These are phyloP conservation scores for Alternaria viburni DNA, from an alignment of 2,329 filamentous ascomycete species.

Conservation along the genomic window DNA sequence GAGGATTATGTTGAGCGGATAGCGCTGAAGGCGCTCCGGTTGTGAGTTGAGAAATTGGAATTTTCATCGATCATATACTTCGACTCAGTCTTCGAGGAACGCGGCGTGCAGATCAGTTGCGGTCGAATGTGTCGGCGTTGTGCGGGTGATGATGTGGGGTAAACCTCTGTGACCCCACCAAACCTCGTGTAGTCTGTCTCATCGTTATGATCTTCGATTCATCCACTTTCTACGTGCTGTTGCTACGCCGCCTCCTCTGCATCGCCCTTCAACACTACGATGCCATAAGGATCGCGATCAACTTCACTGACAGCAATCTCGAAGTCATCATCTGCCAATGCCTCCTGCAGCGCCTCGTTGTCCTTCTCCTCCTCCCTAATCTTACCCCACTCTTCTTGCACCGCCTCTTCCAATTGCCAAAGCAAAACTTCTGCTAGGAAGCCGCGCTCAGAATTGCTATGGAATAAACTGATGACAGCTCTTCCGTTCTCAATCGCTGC, in stretches of 20 bases:
- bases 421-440: conserved; percentile 78
- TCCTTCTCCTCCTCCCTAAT: conserved; percentile 52
- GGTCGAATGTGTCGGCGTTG: not conserved
- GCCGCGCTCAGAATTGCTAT: conserved; percentile 89
- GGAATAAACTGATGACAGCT: conserved; percentile 83
- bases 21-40: conserved; percentile 12
- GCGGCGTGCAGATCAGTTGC: not conserved
- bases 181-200: not conserved
- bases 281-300: conserved; percentile 88
- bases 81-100: accelerated
- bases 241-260: conserved; percentile 9
- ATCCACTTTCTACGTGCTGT: not conserved
- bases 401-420: conserved; percentile 64
- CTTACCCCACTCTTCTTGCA: conserved; percentile 63
- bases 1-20: conserved; percentile 31
- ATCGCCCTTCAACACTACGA: conserved; percentile 53
- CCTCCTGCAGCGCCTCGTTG: conserved; percentile 53
- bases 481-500: conserved; percentile 83
- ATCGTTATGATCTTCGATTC: not conserved
- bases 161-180: not conserved
- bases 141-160: not conserved
- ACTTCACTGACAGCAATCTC: conserved; percentile 76
- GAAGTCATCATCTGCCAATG: conserved; percentile 61
- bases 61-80: accelerated
- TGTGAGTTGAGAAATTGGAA: not conserved